Evolutionary conservation across 2,329 filamentous ascomycete genomes (phyloP), one percentile per base, ranked within the genome.

Genomic region (Fusarium xylarioides): DNA sequence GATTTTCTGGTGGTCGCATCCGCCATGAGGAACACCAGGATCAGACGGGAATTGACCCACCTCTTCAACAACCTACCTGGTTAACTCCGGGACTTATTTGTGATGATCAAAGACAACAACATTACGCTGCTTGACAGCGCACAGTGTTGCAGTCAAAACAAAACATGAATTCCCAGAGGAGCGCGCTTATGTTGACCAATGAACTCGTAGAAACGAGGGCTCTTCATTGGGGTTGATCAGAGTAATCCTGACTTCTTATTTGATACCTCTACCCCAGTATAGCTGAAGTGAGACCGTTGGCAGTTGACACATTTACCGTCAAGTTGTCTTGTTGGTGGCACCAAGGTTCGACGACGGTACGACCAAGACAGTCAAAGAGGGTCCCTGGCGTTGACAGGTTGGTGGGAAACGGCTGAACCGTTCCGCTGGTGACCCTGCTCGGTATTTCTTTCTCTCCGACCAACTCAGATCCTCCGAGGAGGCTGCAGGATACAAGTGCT

Each of bases 231-330:
- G n/a, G 60, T 42, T 38, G 15, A 35, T 4, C 43, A 59, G n/a
- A 46, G 19, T 34, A 54, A 32, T 26, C 30, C 35, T 47, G n/a
- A 38, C 23, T 56, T 57, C 28, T 50, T 63, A 50, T 42, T 49
- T 21, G 37, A 54, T 61, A 30, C 21, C 32, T 40, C 26, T 49
- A 71, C 53, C 71, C 75, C 63, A 71, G 69, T 47, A 35, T 66
- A 74, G 75, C 75, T 77, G 73, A 68, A 63, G 47, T 64, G 53
- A 74, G 71, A 77, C 70, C 42, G 42, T 66, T 71, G 71, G 58
- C 69, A 54, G 50, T 54, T 54, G 35, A 28, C 35, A 42, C 23
- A 40, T 54, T 73, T 57, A 40, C 59, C 40, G 35, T 59, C 54
- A 65, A 49, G 42, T 30, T 30, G 53, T 47, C 61, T 44, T 52